These are phyloP conservation scores for Gardenia jasminoides DNA, from an alignment of 257 asterid species.

Conservation along the genomic window DNA sequence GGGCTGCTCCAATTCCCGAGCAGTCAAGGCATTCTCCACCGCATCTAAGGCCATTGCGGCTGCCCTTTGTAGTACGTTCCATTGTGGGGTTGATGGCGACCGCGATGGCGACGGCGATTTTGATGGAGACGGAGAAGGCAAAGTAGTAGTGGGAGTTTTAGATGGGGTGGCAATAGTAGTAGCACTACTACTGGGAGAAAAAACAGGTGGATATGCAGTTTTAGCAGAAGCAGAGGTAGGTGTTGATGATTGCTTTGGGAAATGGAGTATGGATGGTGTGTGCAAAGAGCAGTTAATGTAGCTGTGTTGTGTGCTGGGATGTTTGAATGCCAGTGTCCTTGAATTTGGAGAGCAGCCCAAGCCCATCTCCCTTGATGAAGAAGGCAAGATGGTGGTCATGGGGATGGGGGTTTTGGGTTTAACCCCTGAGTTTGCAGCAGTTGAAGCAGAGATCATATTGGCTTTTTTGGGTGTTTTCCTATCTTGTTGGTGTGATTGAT, in stretches of 20 bases:
- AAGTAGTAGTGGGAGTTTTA: slow-evolving; percentile 1
- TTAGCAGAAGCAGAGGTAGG: neutral
- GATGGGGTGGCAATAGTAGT: neutral
- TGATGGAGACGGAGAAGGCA: neutral
- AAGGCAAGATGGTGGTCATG: neutral
- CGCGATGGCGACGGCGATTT: neutral
- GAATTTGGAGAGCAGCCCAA: slow-evolving; percentile 21
- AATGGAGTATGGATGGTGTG: slow-evolving; percentile 49
- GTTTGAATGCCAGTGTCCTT: slow-evolving; percentile 9
- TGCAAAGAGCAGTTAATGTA: slow-evolving; percentile 50
- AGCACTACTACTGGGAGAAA: neutral
- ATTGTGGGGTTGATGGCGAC: slow-evolving; percentile 34
- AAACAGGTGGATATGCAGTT: slow-evolving; percentile 23
- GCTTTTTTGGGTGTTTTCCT: slow-evolving; percentile 19
- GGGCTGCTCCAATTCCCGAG: slow-evolving; percentile 61
- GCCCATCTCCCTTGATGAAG: slow-evolving; percentile 18
- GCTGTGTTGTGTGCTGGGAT: slow-evolving; percentile 14
- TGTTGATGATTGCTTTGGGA: slow-evolving; percentile 46
- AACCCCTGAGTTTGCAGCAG: slow-evolving; percentile 40
- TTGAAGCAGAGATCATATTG: slow-evolving; percentile 44
- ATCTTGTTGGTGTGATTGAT: slow-evolving; percentile 15
- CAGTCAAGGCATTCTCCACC: slow-evolving; percentile 60
- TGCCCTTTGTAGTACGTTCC: slow-evolving; percentile 71
- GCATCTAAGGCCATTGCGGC: slow-evolving; percentile 86
- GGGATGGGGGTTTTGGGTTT: slow-evolving; percentile 18